Evolutionary conservation across 768 basidiomycete species (phyloP), one percentile per base, ranked within the genome.

Genomic region (Leccinellum albellum): DNA sequence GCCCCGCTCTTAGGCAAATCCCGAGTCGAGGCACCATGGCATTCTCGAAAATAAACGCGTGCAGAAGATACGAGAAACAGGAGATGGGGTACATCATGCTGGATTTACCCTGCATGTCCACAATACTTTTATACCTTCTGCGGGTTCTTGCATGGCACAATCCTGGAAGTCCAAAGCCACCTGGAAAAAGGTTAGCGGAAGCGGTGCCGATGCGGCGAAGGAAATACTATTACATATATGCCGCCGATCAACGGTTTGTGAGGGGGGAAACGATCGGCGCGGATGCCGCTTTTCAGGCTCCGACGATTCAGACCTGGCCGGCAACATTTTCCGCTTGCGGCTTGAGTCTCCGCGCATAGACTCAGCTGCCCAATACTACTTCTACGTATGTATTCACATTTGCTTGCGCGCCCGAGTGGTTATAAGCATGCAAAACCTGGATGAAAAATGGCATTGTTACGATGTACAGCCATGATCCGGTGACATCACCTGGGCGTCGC

Each of bases 121-220:
- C n/a, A n/a, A n/a, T 44, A 45, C 57, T 49, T 64, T 64, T 61
- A 64, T 64, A 61, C 24, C 45, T 15, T 50, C 10, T 15, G n/a
- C 20, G 15, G 7, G 21, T 42, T 4, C 28, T 10, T 50, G 24
- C 21, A 44, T 23, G 15, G 42, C 46, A 51, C n/a, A 20, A 28
- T 32, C 40, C 37, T 40, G 26, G 44, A 14, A 7, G 20, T 20
- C 31, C 53, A 51, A 28, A 35, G 24, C 37, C 53, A 50, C 23
- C 57, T 48, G 56, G 46, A 17, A 40, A 13, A 49, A 52, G 23
- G 37, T 29, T 6, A 24, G 17, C 15, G 23, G 14, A 60, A 47
- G 13, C 9, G 26, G 24, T 52, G 54, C 46, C 52, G 54, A 13
- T 13, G n/a, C 42, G 14, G 24, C 45, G 51, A 55, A 53, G 60